phyloP scores from a whole-genome alignment of 2,329 filamentous ascomycete species.

The Microthyrium microscopicum region DNA sequence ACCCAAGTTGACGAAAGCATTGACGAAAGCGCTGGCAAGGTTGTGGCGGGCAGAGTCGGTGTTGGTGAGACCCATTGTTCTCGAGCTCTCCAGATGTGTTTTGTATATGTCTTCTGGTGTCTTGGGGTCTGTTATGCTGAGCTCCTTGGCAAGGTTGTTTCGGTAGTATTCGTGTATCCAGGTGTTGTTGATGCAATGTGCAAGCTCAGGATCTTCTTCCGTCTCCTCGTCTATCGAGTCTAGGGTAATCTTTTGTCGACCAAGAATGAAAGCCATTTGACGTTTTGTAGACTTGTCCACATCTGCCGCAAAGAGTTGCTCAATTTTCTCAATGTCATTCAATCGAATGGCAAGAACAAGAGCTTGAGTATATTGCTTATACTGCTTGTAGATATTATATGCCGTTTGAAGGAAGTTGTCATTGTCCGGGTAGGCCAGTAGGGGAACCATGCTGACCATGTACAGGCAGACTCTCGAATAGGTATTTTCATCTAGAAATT shows the following conservation, averaged over 20 bases:
- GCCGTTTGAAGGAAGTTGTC: slow-evolving; percentile 86
- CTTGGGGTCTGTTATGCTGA: slow-evolving; percentile 94
- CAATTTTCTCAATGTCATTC: slow-evolving; percentile 73
- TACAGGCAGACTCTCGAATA: slow-evolving; percentile 89
- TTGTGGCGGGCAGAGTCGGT: slow-evolving; percentile 93
- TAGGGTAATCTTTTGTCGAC: slow-evolving; percentile 75
- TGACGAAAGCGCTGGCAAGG: slow-evolving; percentile 87
- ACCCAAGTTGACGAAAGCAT: slow-evolving; percentile 90
- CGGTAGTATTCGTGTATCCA: slow-evolving; percentile 88
- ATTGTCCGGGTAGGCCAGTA: slow-evolving; percentile 95
- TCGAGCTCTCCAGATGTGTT: slow-evolving; percentile 88
- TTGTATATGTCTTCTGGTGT: slow-evolving; percentile 98
- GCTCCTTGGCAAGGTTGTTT: slow-evolving; percentile 77
- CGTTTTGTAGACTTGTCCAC: slow-evolving; percentile 71
- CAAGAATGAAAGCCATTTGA: slow-evolving; percentile 86
- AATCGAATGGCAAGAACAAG: slow-evolving; percentile 87
- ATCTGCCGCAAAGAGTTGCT: slow-evolving; percentile 63
- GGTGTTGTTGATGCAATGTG: slow-evolving; percentile 74
- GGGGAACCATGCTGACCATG: slow-evolving; percentile 97
- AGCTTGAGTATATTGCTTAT: slow-evolving; percentile 84
- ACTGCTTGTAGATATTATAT: slow-evolving; percentile 83
- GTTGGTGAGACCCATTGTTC: slow-evolving; percentile 84
- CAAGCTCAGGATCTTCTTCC: slow-evolving; percentile 56
- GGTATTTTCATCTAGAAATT: slow-evolving; percentile 85
- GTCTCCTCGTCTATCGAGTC: slow-evolving; percentile 45